These are phyloP conservation scores for Tolypocladium cylindrosporum DNA, from an alignment of 2,329 filamentous ascomycete genomes.

Conservation along the genomic window DNA sequence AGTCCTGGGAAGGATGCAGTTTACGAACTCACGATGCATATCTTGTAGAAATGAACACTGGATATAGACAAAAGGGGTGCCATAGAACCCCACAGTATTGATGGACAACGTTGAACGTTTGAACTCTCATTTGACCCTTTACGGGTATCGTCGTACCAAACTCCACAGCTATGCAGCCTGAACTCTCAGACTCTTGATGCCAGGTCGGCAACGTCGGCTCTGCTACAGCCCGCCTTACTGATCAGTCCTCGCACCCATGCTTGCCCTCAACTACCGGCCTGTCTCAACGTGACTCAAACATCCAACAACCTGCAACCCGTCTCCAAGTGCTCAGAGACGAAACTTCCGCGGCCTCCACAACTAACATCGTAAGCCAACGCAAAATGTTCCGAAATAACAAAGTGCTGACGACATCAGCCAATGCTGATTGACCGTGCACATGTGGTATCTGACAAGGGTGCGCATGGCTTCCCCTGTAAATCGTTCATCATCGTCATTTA, in stretches of 20 bases:
- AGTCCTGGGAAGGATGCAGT: background rate
- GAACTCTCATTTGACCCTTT: background rate
- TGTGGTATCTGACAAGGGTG: conserved; percentile 16
- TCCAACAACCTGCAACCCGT: background rate
- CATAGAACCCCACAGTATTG: background rate
- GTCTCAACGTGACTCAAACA: background rate
- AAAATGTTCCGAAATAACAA: background rate
- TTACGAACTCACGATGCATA: too few relatives aligned
- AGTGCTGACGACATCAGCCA: background rate
- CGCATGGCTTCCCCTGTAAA: conserved; percentile 3
- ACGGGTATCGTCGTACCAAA: background rate
- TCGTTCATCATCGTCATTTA: conserved; percentile 5
- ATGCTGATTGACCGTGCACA: conserved; percentile 7
- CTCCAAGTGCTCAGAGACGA: background rate
- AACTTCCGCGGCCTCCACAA: background rate
- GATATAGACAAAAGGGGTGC: background rate
- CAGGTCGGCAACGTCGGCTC: background rate
- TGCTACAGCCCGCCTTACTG: background rate
- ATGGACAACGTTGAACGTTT: background rate
- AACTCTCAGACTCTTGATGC: background rate
- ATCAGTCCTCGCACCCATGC: background rate
- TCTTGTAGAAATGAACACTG: background rate
- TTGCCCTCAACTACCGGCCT: too few relatives aligned
- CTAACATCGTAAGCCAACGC: background rate
- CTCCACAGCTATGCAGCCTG: background rate